phyloP scores from a whole-genome alignment of 306 rosid genomes.

The Gleditsia sinensis region DNA sequence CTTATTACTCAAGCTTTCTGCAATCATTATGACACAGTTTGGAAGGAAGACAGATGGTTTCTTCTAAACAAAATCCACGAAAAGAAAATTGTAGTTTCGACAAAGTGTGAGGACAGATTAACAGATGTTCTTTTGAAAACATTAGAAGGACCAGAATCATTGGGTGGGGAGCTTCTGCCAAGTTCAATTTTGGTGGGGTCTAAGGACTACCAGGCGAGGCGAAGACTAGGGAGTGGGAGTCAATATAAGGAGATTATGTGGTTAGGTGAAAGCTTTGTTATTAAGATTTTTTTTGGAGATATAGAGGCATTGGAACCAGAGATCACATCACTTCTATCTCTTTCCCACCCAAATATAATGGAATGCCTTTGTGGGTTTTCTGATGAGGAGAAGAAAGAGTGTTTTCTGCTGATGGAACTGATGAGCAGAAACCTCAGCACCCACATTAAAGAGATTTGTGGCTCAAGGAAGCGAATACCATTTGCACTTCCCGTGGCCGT shows the following conservation, averaged over 20 bases:
- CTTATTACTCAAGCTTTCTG: conserved; percentile 62
- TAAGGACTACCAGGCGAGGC: conserved; percentile 74
- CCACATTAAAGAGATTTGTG: conserved; percentile 63
- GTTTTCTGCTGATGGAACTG: conserved; percentile 73
- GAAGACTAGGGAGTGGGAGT: conserved; percentile 72
- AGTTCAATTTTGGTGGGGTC: conserved; percentile 66
- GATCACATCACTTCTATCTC: conserved; percentile 61
- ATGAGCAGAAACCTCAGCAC: conserved; percentile 72
- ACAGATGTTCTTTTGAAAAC: conserved; percentile 52
- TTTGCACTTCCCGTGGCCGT: conserved; percentile 71
- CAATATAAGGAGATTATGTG: conserved; percentile 78
- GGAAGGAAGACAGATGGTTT: conserved; percentile 86
- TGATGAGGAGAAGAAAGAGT: conserved; percentile 87
- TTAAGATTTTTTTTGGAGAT: conserved; percentile 69
- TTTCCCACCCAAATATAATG: conserved; percentile 81
- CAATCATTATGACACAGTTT: conserved; percentile 52
- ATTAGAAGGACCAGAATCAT: conserved; percentile 51
- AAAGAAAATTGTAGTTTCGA: conserved; percentile 49
- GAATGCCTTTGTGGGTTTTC: conserved; percentile 70
- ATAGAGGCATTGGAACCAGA: conserved; percentile 63
- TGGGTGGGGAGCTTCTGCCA: conserved; percentile 61
- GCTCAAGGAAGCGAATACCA: conserved; percentile 61
- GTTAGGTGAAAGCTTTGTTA: conserved; percentile 81
- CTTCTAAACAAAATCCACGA: conserved; percentile 58
- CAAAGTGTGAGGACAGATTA: conserved; percentile 58